Percentiles rank a stretch among this genome's conserved stretches.
Evolutionary conservation across 2,329 filamentous ascomycete species (phyloP).

Genomic region (Xylariales sp.): DNA sequence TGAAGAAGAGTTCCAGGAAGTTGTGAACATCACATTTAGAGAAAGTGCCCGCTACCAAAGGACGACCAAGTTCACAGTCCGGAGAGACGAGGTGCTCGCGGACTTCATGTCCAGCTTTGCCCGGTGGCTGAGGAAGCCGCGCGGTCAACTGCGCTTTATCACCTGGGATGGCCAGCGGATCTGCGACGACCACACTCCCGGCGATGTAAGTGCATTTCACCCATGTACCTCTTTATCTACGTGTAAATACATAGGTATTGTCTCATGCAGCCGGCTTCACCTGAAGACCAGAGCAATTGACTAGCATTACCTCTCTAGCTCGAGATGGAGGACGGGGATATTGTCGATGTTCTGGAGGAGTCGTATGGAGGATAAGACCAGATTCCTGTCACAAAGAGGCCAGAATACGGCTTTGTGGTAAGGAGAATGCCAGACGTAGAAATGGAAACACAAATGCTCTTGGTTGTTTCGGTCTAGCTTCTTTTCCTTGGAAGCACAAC

Average conservation of each 20-base stretch:
- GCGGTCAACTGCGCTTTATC: neutral
- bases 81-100: neutral
- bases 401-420: too few species aligned
- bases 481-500: too few species aligned
- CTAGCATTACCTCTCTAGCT: neutral
- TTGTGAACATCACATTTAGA: neutral
- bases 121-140: neutral
- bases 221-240: too few species aligned
- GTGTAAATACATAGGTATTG: neutral
- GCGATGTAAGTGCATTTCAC: neutral
- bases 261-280: neutral
- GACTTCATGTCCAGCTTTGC: neutral
- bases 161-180: neutral
- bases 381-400: too few species aligned
- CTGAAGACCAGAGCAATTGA: neutral
- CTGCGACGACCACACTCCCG: neutral
- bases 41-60: neutral
- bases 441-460: too few species aligned
- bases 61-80: neutral
- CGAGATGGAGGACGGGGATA: conserved; percentile 2
- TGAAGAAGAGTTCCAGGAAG: too few species aligned
- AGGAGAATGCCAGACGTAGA: too few species aligned
- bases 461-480: too few species aligned
- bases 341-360: conserved; percentile 1
- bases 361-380: too few species aligned